Base-by-base conservation (phyloP, 2,329 filamentous ascomycete species). In the Aspergillus persii region DNA sequence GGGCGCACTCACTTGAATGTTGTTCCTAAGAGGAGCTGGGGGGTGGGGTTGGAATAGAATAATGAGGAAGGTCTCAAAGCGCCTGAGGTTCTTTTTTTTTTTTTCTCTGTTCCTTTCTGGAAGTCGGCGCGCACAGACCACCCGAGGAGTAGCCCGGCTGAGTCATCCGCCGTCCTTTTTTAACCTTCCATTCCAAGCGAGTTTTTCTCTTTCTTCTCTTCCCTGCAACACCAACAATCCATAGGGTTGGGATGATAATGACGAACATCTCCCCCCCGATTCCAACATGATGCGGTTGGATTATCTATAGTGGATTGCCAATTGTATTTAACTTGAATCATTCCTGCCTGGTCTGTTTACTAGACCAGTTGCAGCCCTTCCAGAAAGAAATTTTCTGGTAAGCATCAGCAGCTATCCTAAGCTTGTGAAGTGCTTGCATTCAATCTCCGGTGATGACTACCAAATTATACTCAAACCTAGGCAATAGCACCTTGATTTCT, bases 401-500 rank as follows among this genome's bases (percentile, higher is more conserved):
- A 67, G 64, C 64, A 62, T 59, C 57, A 59, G 60, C 59, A 36
- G 31, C 52, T 53, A 50, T 27, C 36, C 36, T 41, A 46, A 50
- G 53, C 56, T 58, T 49, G 55, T 59, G 58, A 58, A 50, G 56
- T 58, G 52, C 50, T 56, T 63, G 57, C 58, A 63, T 62, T 61
- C 54, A 62, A 61, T 67, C 69, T 77, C 74, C 75, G 66, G 68
- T 80, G 79, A 81, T 81, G 79, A 81, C 74, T 41, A 71, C 68
- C 64, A 63, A 58, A 47, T 64, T 69, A 75, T 71, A 69, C 65
- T 66, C 61, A 61, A 71, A 71, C 77, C 76, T 74, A 81, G 79
- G 73, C 76, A 76, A 71, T 69, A 73, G 75, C 77, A 79, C 74
- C 57, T 78, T 81, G 78, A 80, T 80, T 82, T 82, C 79, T 78